phyloP scores from a whole-genome alignment of 371 early-diverging fungal genomes.

The Haplosporangium sp. region DNA sequence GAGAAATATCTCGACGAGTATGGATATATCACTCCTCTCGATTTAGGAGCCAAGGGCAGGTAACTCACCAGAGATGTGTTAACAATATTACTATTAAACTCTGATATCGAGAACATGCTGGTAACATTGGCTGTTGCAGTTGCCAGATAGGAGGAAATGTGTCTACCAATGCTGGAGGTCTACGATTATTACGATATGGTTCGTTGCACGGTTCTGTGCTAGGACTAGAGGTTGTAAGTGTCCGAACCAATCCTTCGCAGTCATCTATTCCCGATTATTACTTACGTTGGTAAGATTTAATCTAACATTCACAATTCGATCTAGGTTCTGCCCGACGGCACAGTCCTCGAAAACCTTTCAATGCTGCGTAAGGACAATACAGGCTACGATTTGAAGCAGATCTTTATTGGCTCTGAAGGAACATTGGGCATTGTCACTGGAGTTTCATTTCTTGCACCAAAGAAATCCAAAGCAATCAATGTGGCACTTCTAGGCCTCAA shows the following conservation, averaged over 20 bases:
- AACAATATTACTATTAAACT: background rate
- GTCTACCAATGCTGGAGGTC: conserved; percentile 96
- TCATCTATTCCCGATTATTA: background rate
- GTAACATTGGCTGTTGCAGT: conserved; percentile 17
- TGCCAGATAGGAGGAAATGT: conserved; percentile 97
- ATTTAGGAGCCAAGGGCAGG: conserved; percentile 94
- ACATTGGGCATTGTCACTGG: conserved; percentile 93
- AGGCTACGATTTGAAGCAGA: conserved; percentile 92
- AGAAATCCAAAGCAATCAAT: conserved; percentile 72
- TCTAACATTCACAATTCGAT: background rate
- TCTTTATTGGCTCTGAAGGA: conserved; percentile 98
- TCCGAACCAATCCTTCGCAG: too few relatives aligned
- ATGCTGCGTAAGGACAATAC: conserved; percentile 90
- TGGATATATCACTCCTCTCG: conserved; percentile 92
- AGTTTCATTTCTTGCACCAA: conserved; percentile 85
- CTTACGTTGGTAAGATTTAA: background rate
- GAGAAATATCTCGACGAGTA: conserved; percentile 80
- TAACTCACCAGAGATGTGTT: conserved; percentile 15
- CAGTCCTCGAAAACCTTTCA: conserved; percentile 83
- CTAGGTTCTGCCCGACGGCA: conserved; percentile 91
- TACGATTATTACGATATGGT: conserved; percentile 92
- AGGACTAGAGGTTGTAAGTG: conserved; percentile 80
- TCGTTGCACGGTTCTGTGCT: conserved; percentile 92
- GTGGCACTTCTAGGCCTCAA: conserved; percentile 86
- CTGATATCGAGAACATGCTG: background rate